Evolutionary conservation across 2,329 filamentous ascomycete species (phyloP).

Genomic region (Penicillium sp.): DNA sequence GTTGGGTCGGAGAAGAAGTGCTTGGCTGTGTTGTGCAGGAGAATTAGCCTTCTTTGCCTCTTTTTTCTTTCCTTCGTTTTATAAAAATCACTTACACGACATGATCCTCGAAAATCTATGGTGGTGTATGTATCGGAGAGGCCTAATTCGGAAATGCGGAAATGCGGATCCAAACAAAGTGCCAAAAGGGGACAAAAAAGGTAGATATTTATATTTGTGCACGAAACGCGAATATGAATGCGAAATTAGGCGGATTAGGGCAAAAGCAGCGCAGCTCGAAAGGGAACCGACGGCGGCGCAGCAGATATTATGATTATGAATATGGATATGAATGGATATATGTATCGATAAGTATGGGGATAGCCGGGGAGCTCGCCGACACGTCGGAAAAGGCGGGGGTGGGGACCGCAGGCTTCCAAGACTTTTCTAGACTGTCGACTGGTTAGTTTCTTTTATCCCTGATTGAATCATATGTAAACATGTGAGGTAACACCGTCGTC

Average conservation of each 20-base stretch:
- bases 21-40: constrained; percentile 48
- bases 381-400: neutral
- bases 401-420: neutral
- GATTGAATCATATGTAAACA: neutral
- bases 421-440: neutral
- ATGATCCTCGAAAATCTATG: neutral
- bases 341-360: too few species aligned
- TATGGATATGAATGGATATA: neutral
- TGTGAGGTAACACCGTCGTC: neutral
- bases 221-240: neutral
- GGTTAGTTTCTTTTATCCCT: neutral
- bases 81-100: constrained; percentile 6
- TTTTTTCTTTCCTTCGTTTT: neutral
- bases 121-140: neutral
- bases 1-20: constrained; percentile 87
- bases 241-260: neutral
- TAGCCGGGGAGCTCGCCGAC: neutral
- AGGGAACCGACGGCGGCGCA: neutral
- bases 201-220: neutral
- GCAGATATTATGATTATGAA: neutral
- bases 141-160: neutral
- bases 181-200: neutral
- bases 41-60: neutral
- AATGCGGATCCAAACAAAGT: neutral
- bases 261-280: neutral